A percentile compares a stretch with the other conserved stretches of the same genome.
These are phyloP conservation scores for Oemleria cerasiformis DNA, from an alignment of 306 rosid species.

Conservation along the genomic window DNA sequence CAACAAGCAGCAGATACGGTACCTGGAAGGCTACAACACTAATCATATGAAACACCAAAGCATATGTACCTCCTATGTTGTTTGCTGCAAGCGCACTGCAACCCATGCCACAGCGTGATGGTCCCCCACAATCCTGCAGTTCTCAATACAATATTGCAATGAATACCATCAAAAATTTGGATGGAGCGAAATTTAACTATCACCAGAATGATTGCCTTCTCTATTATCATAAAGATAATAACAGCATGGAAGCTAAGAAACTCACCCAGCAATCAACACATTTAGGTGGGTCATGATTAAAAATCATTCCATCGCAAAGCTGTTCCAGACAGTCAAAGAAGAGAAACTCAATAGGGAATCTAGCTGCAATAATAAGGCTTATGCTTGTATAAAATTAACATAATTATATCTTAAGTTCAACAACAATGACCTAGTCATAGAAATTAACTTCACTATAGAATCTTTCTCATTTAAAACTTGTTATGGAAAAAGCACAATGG, in stretches of 20 bases:
- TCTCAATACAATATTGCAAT: conserved; percentile 26
- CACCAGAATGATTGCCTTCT: neutral
- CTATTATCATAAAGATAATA: conserved; percentile 2
- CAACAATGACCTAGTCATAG: conserved; percentile 11
- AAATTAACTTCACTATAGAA: conserved; percentile 17
- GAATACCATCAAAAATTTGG: conserved; percentile 2
- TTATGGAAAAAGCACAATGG: conserved; percentile 13
- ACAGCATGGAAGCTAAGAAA: conserved; percentile 12
- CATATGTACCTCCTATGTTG: conserved; percentile 55
- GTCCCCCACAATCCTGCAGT: conserved; percentile 83
- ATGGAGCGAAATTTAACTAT: neutral
- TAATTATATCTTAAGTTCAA: neutral
- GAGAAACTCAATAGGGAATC: conserved; percentile 28
- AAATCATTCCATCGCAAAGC: conserved; percentile 90
- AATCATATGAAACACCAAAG: conserved; percentile 2
- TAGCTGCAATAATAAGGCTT: conserved; percentile 19
- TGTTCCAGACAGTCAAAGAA: conserved; percentile 49
- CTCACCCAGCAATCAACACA: conserved; percentile 87
- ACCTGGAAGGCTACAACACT: neutral
- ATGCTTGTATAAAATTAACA: conserved; percentile 8
- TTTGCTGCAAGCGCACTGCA: conserved; percentile 78
- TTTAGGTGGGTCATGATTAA: conserved; percentile 83
- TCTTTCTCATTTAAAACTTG: conserved; percentile 3
- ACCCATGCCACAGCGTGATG: conserved; percentile 72
- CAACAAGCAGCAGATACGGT: neutral